phyloP scores from a whole-genome alignment of 2,329 filamentous ascomycete species.

The Incumbomyces lentus region DNA sequence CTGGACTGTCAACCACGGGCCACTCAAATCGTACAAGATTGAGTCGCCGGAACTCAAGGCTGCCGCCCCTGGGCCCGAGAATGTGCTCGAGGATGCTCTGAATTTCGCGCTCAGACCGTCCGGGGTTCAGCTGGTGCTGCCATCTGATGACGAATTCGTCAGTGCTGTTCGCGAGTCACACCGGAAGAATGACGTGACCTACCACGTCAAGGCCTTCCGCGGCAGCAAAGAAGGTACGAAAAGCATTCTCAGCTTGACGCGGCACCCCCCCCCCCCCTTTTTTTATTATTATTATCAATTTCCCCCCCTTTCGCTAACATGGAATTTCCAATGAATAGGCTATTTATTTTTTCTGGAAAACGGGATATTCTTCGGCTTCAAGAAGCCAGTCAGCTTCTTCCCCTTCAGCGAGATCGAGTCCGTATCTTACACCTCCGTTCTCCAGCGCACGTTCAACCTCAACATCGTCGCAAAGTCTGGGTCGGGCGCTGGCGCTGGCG shows the following conservation, averaged over 20 bases:
- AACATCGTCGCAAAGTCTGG: constrained; percentile 37
- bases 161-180: constrained; percentile 51
- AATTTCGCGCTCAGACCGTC: constrained; percentile 38
- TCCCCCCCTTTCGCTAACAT: too few relatives aligned
- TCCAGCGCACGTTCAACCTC: constrained; percentile 57
- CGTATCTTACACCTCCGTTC: constrained; percentile 53
- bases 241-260: constrained; percentile 7
- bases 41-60: constrained; percentile 9
- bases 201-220: constrained; percentile 53
- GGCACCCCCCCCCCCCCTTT: not conserved
- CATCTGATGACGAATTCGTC: constrained; percentile 47
- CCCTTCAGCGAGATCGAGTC: constrained; percentile 49
- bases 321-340: constrained; percentile 37
- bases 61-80: constrained; percentile 32
- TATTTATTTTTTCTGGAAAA: constrained; percentile 53
- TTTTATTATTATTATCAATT: too few relatives aligned
- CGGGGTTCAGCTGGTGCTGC: constrained; percentile 41
- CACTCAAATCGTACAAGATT: constrained; percentile 32
- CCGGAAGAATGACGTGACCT: constrained; percentile 52
- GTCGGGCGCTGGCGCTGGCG: too few relatives aligned
- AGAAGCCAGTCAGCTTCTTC: constrained; percentile 55
- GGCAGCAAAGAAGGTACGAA: constrained; percentile 55
- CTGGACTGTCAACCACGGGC: constrained; percentile 49
- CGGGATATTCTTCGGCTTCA: constrained; percentile 55
- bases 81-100: constrained; percentile 38